These are phyloP conservation scores for Corinectria fuckeliana DNA, from an alignment of 2,329 filamentous ascomycete species.

Conservation along the genomic window DNA sequence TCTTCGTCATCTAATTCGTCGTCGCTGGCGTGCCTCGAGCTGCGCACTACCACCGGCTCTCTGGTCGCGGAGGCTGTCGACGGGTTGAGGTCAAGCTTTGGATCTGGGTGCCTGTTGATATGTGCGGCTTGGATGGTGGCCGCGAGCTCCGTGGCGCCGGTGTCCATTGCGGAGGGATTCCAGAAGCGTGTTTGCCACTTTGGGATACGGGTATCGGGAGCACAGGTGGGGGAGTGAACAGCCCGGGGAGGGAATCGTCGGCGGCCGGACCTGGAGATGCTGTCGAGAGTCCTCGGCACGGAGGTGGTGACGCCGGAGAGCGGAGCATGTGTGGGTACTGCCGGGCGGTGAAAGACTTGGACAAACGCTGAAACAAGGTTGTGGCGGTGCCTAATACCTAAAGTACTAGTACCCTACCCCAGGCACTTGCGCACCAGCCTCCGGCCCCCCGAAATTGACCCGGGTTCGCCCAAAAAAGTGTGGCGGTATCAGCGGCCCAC, in stretches of 20 bases:
- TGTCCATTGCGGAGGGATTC: slow-evolving; percentile 51
- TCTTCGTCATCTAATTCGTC: slow-evolving; percentile 53
- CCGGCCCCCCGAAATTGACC: slow-evolving; percentile 22
- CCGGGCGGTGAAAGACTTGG: slow-evolving; percentile 39
- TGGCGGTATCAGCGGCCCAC: slow-evolving; percentile 25
- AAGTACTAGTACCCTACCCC: too few relatives aligned
- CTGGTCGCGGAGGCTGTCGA: slow-evolving; percentile 73
- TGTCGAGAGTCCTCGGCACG: slow-evolving; percentile 2
- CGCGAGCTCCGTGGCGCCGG: slow-evolving; percentile 71
- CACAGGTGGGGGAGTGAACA: neutral
- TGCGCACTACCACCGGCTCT: slow-evolving; percentile 38
- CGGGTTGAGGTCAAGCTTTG: slow-evolving; percentile 78
- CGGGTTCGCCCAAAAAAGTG: slow-evolving; percentile 5
- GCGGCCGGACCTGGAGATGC: neutral
- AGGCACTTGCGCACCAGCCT: too few relatives aligned
- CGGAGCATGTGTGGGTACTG: slow-evolving; percentile 32
- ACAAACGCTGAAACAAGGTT: neutral
- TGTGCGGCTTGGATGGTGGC: slow-evolving; percentile 82
- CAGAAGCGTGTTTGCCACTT: neutral
- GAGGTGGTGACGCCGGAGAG: slow-evolving; percentile 29
- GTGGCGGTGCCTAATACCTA: too few relatives aligned
- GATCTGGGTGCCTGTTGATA: slow-evolving; percentile 75
- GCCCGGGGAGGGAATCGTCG: neutral
- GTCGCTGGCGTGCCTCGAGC: slow-evolving; percentile 27
- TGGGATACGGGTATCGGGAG: neutral